Evolutionary conservation across 192 early-diverging fungal genomes (phyloP).

Genomic region (Chytriomyces hyalinus): DNA sequence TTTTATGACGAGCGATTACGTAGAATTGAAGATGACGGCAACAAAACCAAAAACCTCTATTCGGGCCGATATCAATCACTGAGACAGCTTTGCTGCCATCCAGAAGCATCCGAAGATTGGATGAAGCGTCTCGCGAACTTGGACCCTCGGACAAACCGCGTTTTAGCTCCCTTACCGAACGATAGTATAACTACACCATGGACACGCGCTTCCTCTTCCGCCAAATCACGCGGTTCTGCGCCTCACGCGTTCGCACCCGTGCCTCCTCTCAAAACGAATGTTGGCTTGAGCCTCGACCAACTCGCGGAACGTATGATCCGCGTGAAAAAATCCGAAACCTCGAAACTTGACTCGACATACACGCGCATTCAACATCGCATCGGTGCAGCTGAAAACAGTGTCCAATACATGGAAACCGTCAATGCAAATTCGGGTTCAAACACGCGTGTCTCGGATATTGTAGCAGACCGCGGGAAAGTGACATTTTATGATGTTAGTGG

Average conservation of each 20-base stretch:
- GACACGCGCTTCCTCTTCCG: neutral
- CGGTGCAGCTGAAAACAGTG: neutral
- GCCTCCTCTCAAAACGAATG: neutral
- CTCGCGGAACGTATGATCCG: conserved; percentile 28
- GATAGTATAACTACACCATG: too few relatives aligned
- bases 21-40: neutral
- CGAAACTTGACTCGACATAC: neutral
- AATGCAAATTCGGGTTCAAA: neutral
- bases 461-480: neutral
- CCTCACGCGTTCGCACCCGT: neutral
- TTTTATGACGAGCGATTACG: conserved; percentile 27
- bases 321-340: conserved; percentile 19
- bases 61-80: conserved; percentile 5
- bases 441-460: neutral
- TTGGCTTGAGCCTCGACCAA: conserved; percentile 13
- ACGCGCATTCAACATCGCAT: conserved; percentile 10
- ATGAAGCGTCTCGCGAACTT: conserved; percentile 12
- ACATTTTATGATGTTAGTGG: conserved; percentile 10
- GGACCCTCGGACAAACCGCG: conserved; percentile 24
- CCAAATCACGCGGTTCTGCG: neutral
- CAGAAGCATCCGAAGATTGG: conserved; percentile 28
- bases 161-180: neutral
- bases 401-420: conserved; percentile 12
- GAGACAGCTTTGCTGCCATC: conserved; percentile 28
- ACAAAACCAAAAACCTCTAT: conserved; percentile 5